Percentiles rank a stretch among this genome's conserved stretches.
Evolutionary conservation across 78 protist genomes (phyloP).

Genomic region (Cavenderia fasciculata): DNA sequence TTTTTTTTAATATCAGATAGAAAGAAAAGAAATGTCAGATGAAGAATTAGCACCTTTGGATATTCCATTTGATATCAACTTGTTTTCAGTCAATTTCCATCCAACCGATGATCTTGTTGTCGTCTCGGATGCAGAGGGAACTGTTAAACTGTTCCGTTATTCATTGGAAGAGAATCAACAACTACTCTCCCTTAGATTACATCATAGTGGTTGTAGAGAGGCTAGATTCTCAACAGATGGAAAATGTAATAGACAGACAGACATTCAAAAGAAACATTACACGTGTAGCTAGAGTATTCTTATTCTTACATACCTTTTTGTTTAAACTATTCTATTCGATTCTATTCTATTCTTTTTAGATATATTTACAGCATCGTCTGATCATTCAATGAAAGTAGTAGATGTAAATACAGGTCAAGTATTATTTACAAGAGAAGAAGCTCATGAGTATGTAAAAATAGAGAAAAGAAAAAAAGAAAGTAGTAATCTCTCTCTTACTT

Average conservation of each 20-base stretch:
- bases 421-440: slow-evolving; percentile 73
- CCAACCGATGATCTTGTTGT: slow-evolving; percentile 72
- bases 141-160: slow-evolving; percentile 57
- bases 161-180: slow-evolving; percentile 38
- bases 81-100: slow-evolving; percentile 70
- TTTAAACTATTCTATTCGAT: neutral
- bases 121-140: slow-evolving; percentile 61
- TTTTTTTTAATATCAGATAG: no score
- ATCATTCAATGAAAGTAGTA: slow-evolving; percentile 61
- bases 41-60: slow-evolving; percentile 61
- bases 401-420: slow-evolving; percentile 68
- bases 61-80: slow-evolving; percentile 38
- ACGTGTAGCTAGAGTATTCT: no score
- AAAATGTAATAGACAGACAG: slow-evolving; percentile 49
- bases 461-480: neutral
- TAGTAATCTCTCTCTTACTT: neutral
- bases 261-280: no score
- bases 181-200: slow-evolving; percentile 30
- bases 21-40: no score
- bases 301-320: neutral
- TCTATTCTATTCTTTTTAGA: neutral
- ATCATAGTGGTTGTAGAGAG: slow-evolving; percentile 65
- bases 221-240: slow-evolving; percentile 75
- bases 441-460: slow-evolving; percentile 58
- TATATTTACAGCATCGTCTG: slow-evolving; percentile 76